Evolutionary conservation across 495 filamentous ascomycete species (phyloP).

Genomic region (Hypoxylon lienhwacheense): DNA sequence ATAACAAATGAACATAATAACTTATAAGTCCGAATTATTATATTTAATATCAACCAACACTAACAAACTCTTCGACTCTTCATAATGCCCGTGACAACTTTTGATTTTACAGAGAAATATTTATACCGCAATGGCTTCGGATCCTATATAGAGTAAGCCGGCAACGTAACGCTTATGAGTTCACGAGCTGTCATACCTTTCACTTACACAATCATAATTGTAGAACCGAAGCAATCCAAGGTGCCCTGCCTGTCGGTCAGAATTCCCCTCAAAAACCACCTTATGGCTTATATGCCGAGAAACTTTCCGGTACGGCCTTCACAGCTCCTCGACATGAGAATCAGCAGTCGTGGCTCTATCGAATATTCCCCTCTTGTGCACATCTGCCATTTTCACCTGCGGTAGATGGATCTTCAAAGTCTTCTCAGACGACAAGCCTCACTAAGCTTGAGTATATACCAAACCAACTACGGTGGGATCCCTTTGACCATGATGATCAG

Average conservation of each 20-base stretch:
- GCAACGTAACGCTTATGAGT: neutral
- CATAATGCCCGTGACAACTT: slow-evolving; percentile 62
- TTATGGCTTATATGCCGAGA: slow-evolving; percentile 85
- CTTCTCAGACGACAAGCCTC: slow-evolving; percentile 20
- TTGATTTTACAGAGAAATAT: slow-evolving; percentile 60
- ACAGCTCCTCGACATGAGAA: slow-evolving; percentile 89
- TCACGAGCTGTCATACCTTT: neutral
- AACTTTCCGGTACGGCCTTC: slow-evolving; percentile 91
- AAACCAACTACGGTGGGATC: slow-evolving; percentile 90
- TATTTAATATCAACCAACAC: slow-evolving; percentile 9
- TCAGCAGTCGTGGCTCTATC: slow-evolving; percentile 92
- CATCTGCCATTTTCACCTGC: slow-evolving; percentile 71
- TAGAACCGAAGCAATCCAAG: slow-evolving; percentile 52
- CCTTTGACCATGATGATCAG: slow-evolving; percentile 71
- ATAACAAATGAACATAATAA: too few relatives aligned
- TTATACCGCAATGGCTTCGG: slow-evolving; percentile 70
- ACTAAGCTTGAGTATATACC: slow-evolving; percentile 68
- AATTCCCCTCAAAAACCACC: slow-evolving; percentile 90
- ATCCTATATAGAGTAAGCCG: slow-evolving; percentile 61
- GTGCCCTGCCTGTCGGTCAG: slow-evolving; percentile 60
- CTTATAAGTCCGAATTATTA: too few relatives aligned
- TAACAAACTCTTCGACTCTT: neutral
- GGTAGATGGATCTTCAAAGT: slow-evolving; percentile 24
- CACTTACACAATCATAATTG: neutral
- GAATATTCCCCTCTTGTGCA: slow-evolving; percentile 80